Percentiles rank a stretch among this genome's conserved stretches.
These are phyloP conservation scores for Claviceps lovelessii DNA, from an alignment of 2,329 filamentous ascomycete species.

Conservation along the genomic window DNA sequence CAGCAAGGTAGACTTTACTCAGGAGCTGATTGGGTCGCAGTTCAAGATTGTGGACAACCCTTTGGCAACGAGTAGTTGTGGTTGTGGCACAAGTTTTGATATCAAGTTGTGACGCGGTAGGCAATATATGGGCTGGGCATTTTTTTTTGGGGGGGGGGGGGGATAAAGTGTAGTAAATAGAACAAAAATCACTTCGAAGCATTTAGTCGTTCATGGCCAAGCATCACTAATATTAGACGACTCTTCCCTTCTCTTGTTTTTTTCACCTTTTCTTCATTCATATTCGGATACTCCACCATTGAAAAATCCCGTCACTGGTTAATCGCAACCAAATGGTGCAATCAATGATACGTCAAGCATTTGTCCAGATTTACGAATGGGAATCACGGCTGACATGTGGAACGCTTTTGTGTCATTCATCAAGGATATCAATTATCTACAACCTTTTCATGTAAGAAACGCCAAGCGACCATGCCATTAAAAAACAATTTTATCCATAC, in stretches of 20 bases:
- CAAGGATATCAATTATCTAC: slow-evolving; percentile 25
- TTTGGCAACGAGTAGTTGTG: slow-evolving; percentile 80
- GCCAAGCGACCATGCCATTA: slow-evolving; percentile 24
- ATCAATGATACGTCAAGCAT: background rate
- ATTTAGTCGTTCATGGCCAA: background rate
- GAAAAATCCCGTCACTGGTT: background rate
- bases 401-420: slow-evolving; percentile 28
- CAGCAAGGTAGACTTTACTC: slow-evolving; percentile 91
- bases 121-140: background rate
- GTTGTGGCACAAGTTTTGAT: slow-evolving; percentile 95
- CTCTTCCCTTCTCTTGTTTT: background rate
- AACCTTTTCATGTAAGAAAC: slow-evolving; percentile 24
- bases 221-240: background rate
- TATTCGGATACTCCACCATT: background rate
- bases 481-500: slow-evolving; percentile 10
- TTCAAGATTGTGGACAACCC: slow-evolving; percentile 97
- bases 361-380: background rate
- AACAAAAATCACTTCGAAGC: background rate
- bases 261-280: background rate
- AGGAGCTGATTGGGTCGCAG: slow-evolving; percentile 76
- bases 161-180: background rate
- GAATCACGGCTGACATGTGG: slow-evolving; percentile 8
- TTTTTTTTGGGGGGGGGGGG: too few species aligned
- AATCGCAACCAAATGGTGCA: background rate
- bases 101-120: slow-evolving; percentile 46